Evolutionary conservation across 306 rosid species (phyloP), one percentile per base, ranked within the genome.

Genomic region (Calophaca sinica): DNA sequence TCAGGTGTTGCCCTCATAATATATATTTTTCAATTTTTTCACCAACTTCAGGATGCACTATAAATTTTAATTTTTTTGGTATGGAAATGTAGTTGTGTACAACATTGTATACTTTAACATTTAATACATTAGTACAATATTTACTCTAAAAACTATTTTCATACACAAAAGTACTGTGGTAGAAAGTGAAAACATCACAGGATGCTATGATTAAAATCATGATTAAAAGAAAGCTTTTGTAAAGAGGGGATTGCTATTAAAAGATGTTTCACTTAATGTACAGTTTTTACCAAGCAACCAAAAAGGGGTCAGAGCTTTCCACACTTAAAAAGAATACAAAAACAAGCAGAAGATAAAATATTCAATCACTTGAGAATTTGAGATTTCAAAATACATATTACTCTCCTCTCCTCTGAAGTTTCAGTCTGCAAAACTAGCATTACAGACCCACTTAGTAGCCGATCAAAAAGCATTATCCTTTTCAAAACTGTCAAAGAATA

Each of bases 401-500:
- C n/a, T n/a, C 48, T 42, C 48, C 48, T 7, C 69, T 75, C 62
- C 79, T 78, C 81, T 90, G 84, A 85, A 78, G 67, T 85, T 77
- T 88, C 89, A 84, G 63, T 80, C 87, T 84, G 89, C 90, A 80
- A 77, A 83, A 82, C 83, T 70, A 82, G 82, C 74, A 68, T 87
- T 83, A 83, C 85, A 79, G 82, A 69, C 80, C 89, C 94, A 87
- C 91, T 88, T 70, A 87, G 72, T 70, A 87, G 72, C 91, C 87
- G 85, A 89, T 84, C 77, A 82, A 84, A 84, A 89, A 80, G 75
- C 91, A 87, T 80, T 85, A 82, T 83, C 96, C 86, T 81, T 87
- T 87, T 70, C 80, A 76, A 80, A 76, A 78, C 87, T 83, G 55
- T 82, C 64, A 57, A 79, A 81, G 7, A 45, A 62, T 76, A 86